Conservation (phyloP, 768 basidiomycete genomes). For the Hydnomerulius pinastri region DNA sequence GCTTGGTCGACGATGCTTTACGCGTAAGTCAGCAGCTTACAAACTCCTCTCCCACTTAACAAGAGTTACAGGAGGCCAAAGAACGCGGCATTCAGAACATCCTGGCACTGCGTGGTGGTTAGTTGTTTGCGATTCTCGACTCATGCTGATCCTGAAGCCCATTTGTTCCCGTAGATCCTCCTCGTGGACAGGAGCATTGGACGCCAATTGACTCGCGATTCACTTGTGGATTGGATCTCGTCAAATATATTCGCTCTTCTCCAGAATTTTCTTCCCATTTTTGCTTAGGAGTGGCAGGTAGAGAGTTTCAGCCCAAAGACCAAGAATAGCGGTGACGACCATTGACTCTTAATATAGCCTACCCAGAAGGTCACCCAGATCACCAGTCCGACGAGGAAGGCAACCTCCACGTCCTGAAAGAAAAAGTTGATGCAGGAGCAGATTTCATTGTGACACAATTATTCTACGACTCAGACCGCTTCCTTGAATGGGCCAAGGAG, state of each 20-base stretch:
- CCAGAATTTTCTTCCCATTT: slow-evolving; percentile 82
- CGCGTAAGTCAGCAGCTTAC: slow-evolving; percentile 49
- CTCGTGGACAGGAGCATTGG: slow-evolving; percentile 93
- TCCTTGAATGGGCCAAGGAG: slow-evolving; percentile 75
- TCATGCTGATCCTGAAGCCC: not conserved
- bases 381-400: slow-evolving; percentile 55
- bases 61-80: slow-evolving; percentile 65
- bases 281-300: slow-evolving; percentile 94
- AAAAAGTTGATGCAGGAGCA: slow-evolving; percentile 92
- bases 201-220: slow-evolving; percentile 83
- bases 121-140: slow-evolving; percentile 15
- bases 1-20: slow-evolving; percentile 84
- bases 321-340: not conserved
- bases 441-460: slow-evolving; percentile 96
- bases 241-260: slow-evolving; percentile 79
- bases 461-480: slow-evolving; percentile 93
- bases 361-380: slow-evolving; percentile 88
- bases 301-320: slow-evolving; percentile 1
- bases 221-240: slow-evolving; percentile 84
- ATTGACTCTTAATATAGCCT: slow-evolving; percentile 52
- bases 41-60: slow-evolving; percentile 4
- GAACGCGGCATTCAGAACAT: slow-evolving; percentile 83
- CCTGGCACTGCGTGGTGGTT: slow-evolving; percentile 90
- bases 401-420: slow-evolving; percentile 71
- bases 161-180: slow-evolving; percentile 64